phyloP scores from a whole-genome alignment of 768 basidiomycete genomes.

The Cyclocybe cylindracea region DNA sequence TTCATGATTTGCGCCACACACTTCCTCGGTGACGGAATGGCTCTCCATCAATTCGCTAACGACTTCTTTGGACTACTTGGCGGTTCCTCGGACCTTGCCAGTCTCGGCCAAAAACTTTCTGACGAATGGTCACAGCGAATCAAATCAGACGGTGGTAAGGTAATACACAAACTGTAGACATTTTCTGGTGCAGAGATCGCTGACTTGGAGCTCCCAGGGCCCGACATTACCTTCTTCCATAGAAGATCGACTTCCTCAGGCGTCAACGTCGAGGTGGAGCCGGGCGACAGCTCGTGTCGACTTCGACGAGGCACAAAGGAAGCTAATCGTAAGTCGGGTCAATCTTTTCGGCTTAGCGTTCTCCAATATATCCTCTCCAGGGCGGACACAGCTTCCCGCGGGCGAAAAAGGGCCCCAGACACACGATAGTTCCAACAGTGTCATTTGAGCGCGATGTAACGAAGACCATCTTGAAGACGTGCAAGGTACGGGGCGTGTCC shows the following conservation, averaged over 20 bases:
- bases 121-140: constrained; percentile 30
- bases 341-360: constrained; percentile 1
- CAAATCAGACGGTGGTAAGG: constrained; percentile 8
- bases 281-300: constrained; percentile 55
- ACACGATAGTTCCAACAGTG: constrained; percentile 71
- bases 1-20: constrained; percentile 77
- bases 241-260: constrained; percentile 34
- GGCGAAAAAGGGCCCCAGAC: constrained; percentile 40
- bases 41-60: constrained; percentile 78
- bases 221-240: constrained; percentile 20
- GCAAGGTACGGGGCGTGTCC: constrained; percentile 72
- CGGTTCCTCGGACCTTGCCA: constrained; percentile 23
- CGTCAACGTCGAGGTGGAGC: constrained; percentile 37
- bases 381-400: constrained; percentile 77
- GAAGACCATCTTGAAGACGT: constrained; percentile 62
- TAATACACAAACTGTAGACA: constrained; percentile 3
- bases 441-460: constrained; percentile 58
- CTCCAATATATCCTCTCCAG: constrained; percentile 28
- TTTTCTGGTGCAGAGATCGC: not conserved
- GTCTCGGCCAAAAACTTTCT: constrained; percentile 28
- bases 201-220: constrained; percentile 5
- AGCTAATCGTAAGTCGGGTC: constrained; percentile 47
- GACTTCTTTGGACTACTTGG: constrained; percentile 74
- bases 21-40: constrained; percentile 87
- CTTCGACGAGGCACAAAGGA: constrained; percentile 52